These are phyloP conservation scores for Trichoderma asperelloides DNA, from an alignment of 495 filamentous ascomycete genomes.

Conservation along the genomic window DNA sequence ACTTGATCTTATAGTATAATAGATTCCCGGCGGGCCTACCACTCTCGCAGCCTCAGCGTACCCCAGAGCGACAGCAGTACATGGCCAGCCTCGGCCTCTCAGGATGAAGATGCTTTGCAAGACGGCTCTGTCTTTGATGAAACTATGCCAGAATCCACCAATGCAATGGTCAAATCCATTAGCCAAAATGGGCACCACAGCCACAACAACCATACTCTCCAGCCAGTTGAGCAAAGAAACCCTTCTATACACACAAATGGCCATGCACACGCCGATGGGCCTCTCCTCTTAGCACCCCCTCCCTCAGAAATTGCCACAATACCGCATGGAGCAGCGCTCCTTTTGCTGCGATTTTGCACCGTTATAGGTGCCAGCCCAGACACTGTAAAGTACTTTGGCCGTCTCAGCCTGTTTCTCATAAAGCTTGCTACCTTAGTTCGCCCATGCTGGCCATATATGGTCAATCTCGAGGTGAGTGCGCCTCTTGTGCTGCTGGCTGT, in stretches of 20 bases:
- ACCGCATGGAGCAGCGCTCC: constrained; percentile 24
- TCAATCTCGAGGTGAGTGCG: constrained; percentile 23
- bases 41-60: constrained; percentile 13
- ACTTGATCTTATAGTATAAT: constrained; percentile 3
- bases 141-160: constrained; percentile 11
- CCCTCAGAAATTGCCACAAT: constrained; percentile 19
- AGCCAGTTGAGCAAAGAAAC: constrained; percentile 11
- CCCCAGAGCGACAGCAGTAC: constrained; percentile 13
- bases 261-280: not conserved
- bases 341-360: constrained; percentile 18
- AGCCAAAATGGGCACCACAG: not conserved
- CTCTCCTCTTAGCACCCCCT: constrained; percentile 14
- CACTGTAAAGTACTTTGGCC: constrained; percentile 20
- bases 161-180: not conserved
- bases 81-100: constrained; percentile 23
- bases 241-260: constrained; percentile 9
- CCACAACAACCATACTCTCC: constrained; percentile 14
- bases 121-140: constrained; percentile 22
- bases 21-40: constrained; percentile 29
- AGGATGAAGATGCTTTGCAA: constrained; percentile 25
- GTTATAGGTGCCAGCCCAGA: constrained; percentile 9
- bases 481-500: constrained; percentile 29
- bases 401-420: constrained; percentile 26
- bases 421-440: constrained; percentile 34
- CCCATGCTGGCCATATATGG: constrained; percentile 37